Evolutionary conservation across 805 yeast genomes (phyloP).

Genomic region (Candida corydali): DNA sequence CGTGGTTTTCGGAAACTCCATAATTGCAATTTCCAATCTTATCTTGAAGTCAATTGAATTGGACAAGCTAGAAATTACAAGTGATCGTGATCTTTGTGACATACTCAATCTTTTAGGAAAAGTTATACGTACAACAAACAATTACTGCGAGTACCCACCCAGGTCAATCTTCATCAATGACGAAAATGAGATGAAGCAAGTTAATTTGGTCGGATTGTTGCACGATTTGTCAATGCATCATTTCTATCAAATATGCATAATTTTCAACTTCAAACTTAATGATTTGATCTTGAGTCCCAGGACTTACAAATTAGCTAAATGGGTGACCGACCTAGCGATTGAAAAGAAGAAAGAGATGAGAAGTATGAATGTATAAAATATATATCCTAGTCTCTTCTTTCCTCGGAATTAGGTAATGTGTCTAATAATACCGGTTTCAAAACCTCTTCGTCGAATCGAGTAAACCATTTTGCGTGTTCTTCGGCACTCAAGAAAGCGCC

Average conservation of each 20-base stretch:
- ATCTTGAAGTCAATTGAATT: constrained; percentile 60
- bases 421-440: constrained; percentile 89
- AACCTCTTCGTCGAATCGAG: constrained; percentile 88
- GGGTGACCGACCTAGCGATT: constrained; percentile 65
- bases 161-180: constrained; percentile 44
- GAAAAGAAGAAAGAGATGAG: constrained; percentile 15
- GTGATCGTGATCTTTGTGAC: constrained; percentile 51
- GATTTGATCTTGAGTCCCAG: constrained; percentile 61
- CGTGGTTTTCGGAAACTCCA: constrained; percentile 55
- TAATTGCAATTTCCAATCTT: constrained; percentile 56
- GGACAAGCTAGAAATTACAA: constrained; percentile 53
- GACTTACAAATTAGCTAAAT: constrained; percentile 64
- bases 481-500: constrained; percentile 49
- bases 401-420: constrained; percentile 29
- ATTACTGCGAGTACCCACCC: constrained; percentile 35
- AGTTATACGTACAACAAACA: constrained; percentile 43
- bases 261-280: constrained; percentile 58
- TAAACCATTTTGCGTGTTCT: constrained; percentile 87
- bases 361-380: neutral
- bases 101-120: constrained; percentile 56
- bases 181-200: constrained; percentile 11
- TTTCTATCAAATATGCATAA: constrained; percentile 60
- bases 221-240: constrained; percentile 64
- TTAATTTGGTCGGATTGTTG: constrained; percentile 48
- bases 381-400: constrained; percentile 7